Percentiles rank a stretch among this genome's conserved stretches.
These are phyloP conservation scores for Gleditsia sinensis DNA, from an alignment of 306 rosid species.

Conservation along the genomic window DNA sequence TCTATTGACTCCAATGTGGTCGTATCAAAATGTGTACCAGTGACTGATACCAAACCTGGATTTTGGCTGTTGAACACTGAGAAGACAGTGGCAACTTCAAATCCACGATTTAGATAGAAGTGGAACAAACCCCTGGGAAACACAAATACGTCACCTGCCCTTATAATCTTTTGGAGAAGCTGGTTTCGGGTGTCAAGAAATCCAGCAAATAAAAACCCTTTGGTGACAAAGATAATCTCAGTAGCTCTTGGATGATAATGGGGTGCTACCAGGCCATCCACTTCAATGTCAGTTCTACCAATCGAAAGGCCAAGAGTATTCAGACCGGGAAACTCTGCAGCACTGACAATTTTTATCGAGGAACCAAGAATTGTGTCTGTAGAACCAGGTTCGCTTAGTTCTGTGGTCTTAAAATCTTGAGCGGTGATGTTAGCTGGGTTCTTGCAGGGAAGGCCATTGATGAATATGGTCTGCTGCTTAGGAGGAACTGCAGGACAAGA, in stretches of 20 bases:
- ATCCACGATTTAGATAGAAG: constrained; percentile 53
- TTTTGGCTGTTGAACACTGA: constrained; percentile 73
- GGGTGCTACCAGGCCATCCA: constrained; percentile 50
- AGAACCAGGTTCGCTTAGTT: constrained; percentile 48
- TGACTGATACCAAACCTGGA: constrained; percentile 56
- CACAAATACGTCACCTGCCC: constrained; percentile 67
- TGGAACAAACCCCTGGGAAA: constrained; percentile 81
- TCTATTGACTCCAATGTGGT: constrained; percentile 37
- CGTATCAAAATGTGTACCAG: constrained; percentile 32
- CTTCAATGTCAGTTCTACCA: constrained; percentile 58
- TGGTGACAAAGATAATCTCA: constrained; percentile 60
- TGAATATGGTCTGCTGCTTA: constrained; percentile 43
- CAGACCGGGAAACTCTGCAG: constrained; percentile 65
- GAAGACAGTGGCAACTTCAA: constrained; percentile 45
- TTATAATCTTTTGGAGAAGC: constrained; percentile 44
- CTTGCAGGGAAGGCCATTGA: constrained; percentile 82
- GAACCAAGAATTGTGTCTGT: constrained; percentile 42
- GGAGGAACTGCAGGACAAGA: constrained; percentile 57
- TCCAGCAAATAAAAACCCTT: constrained; percentile 54
- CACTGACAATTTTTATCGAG: constrained; percentile 49
- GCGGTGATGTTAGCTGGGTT: constrained; percentile 41
- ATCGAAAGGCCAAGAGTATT: constrained; percentile 75
- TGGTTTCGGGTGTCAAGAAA: constrained; percentile 62
- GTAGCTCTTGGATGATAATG: constrained; percentile 82
- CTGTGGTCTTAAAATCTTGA: constrained; percentile 61